A percentile compares a stretch with the other conserved stretches of the same genome.
phyloP scores from a whole-genome alignment of 768 basidiomycete genomes.

The Termitomyces bulborhizus region DNA sequence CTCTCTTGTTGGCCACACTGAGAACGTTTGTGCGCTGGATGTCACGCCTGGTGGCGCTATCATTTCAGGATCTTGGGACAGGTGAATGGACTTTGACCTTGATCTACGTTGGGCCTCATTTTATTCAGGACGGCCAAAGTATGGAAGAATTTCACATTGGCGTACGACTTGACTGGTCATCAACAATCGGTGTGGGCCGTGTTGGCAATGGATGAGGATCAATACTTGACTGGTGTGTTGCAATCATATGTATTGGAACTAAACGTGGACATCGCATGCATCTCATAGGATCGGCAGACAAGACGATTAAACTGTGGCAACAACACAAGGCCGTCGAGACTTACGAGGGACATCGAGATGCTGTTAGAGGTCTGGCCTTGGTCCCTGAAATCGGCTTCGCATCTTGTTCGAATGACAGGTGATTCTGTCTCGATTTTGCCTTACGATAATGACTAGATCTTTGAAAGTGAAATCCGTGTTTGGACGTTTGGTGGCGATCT shows the following conservation, averaged over 20 bases:
- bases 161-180: slow-evolving; percentile 77
- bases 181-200: slow-evolving; percentile 95
- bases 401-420: slow-evolving; percentile 95
- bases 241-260: neutral
- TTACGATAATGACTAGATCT: neutral
- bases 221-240: slow-evolving; percentile 74
- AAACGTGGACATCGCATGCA: neutral
- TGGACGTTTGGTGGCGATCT: slow-evolving; percentile 84
- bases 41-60: slow-evolving; percentile 65
- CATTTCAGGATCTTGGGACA: slow-evolving; percentile 97
- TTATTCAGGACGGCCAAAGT: slow-evolving; percentile 83
- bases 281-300: slow-evolving; percentile 82
- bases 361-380: slow-evolving; percentile 79
- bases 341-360: slow-evolving; percentile 84
- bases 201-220: slow-evolving; percentile 66
- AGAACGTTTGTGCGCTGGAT: slow-evolving; percentile 85
- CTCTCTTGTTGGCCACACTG: slow-evolving; percentile 81
- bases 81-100: slow-evolving; percentile 39
- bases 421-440: slow-evolving; percentile 10
- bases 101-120: neutral
- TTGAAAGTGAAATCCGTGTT: slow-evolving; percentile 76
- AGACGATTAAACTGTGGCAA: slow-evolving; percentile 85
- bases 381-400: slow-evolving; percentile 89
- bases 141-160: slow-evolving; percentile 74
- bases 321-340: slow-evolving; percentile 69